Conservation (phyloP, 148 eudicot genomes). For the Polygonum aviculare region DNA sequence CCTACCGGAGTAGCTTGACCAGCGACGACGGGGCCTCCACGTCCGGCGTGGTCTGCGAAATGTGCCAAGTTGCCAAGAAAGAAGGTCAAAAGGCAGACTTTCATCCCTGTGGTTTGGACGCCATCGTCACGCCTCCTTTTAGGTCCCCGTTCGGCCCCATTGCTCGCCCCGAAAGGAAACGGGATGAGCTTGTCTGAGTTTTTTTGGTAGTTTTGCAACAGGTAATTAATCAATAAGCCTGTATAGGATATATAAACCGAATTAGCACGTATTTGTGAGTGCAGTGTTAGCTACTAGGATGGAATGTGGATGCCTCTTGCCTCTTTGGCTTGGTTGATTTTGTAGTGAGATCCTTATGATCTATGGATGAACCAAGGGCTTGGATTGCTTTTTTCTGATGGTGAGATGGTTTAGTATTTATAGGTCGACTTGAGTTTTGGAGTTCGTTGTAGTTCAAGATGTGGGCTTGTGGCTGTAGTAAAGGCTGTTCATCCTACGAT, state of each 20-base stretch:
- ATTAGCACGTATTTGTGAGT: no score
- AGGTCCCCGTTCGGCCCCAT: conserved; percentile 40
- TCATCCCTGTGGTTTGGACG: conserved; percentile 37
- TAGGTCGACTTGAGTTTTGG: no score
- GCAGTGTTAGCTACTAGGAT: neutral
- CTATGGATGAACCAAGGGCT: neutral
- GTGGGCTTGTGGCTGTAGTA: neutral
- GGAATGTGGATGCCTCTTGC: neutral
- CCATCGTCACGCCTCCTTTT: conserved; percentile 13
- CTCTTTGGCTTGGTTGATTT: no score
- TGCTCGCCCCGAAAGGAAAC: conserved; percentile 27
- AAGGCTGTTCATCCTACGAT: neutral
- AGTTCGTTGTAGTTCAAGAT: no score
- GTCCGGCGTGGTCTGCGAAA: conserved; percentile 23
- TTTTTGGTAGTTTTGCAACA: neutral
- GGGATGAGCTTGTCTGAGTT: neutral
- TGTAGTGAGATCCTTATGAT: no score
- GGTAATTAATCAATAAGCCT: neutral
- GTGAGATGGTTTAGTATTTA: neutral
- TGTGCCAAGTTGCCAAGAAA: conserved; percentile 12
- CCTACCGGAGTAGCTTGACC: neutral
- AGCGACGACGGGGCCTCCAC: conserved; percentile 19
- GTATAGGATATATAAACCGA: neutral
- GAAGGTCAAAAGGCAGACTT: conserved; percentile 24
- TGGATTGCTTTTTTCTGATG: neutral